Base-by-base conservation (phyloP, 2,329 filamentous ascomycete genomes). In the Botryotinia convoluta region DNA sequence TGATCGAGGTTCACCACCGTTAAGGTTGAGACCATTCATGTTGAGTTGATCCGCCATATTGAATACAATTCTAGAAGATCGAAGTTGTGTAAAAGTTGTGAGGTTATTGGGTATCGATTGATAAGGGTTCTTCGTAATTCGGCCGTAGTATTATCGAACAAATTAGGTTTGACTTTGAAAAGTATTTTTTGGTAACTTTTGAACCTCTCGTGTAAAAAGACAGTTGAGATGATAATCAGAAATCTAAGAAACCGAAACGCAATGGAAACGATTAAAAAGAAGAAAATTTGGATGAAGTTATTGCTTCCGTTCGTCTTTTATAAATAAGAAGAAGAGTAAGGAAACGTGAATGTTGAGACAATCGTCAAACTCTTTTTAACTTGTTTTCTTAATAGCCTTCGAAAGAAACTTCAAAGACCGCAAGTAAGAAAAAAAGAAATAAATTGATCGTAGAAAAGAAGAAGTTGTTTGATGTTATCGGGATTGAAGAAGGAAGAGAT, bases 41-140 rank as follows among this genome's bases (percentile, higher is more conserved):
- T 94, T 93, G 80, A 96, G 88, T 86, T 95, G 91, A 81, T 93
- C 92, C 83, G 92, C 92, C 92, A 94, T 94, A 82, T 84, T 91
- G 85, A 80, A 80, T 79, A 68, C 32, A 72, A 8, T 64, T 35
- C 42, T 20, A 26, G 35, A 42, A 26, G 37, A 35, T 74, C 32
- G 37, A 64, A 72, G 51, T 48, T 9, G 76, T 32, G 76, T 69
- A 74, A 61, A 70, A 74, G 37, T 14, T 74, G 75, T 62, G 29
- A 75, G 59, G 71, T 45, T 77, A 68, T 57, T 6, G 45, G 32
- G 65, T 73, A 20, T 71, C 64, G 61, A 44, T 32, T 57, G 61
- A 54, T 68, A 35, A 44, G 35, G n/a, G 35, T 64, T 69, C 20
- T 54, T 48, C 48, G 44, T 69, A 69, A 69, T 72, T 63, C 62